These are phyloP conservation scores for Colletotrichum simmondsii DNA, from an alignment of 2,329 filamentous ascomycete genomes.

Conservation along the genomic window DNA sequence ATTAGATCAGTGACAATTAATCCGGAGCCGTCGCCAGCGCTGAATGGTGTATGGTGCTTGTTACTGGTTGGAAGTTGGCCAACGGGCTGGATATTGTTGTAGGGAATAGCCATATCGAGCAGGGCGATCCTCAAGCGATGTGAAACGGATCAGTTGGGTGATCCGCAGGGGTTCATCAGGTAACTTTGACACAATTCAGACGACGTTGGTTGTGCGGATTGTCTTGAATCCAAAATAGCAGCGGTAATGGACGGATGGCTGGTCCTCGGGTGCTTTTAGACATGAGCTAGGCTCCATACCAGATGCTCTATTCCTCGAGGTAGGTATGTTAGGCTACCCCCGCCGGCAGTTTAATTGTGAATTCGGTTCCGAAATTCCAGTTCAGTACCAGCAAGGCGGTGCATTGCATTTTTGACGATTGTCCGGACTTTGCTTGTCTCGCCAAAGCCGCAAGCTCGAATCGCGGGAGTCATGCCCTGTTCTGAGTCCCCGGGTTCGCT, in stretches of 20 bases:
- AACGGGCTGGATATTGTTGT: neutral
- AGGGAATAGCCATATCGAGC: neutral
- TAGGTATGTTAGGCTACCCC: neutral
- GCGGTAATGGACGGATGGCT: neutral
- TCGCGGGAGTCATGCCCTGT: neutral
- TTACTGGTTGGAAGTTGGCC: neutral
- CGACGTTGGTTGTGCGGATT: neutral
- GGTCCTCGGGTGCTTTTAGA: neutral
- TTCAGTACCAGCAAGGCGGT: neutral
- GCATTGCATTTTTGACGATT: constrained; percentile 18
- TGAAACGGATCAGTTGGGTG: constrained; percentile 8
- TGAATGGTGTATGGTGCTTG: neutral
- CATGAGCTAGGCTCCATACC: neutral
- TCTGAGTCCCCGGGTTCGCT: neutral
- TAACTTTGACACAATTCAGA: constrained; percentile 5
- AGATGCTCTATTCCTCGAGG: neutral
- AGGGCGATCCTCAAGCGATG: constrained; percentile 1
- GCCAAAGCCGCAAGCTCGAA: neutral
- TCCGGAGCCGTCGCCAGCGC: neutral
- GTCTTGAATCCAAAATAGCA: constrained; percentile 14
- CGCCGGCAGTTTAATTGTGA: constrained; percentile 4
- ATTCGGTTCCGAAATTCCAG: constrained; percentile 1
- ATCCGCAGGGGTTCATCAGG: constrained; percentile 1
- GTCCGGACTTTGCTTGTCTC: constrained; percentile 11
- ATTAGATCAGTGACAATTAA: neutral